phyloP scores from a whole-genome alignment of 2,329 filamentous ascomycete genomes.

The Aspergillus oerlinghausenensis region DNA sequence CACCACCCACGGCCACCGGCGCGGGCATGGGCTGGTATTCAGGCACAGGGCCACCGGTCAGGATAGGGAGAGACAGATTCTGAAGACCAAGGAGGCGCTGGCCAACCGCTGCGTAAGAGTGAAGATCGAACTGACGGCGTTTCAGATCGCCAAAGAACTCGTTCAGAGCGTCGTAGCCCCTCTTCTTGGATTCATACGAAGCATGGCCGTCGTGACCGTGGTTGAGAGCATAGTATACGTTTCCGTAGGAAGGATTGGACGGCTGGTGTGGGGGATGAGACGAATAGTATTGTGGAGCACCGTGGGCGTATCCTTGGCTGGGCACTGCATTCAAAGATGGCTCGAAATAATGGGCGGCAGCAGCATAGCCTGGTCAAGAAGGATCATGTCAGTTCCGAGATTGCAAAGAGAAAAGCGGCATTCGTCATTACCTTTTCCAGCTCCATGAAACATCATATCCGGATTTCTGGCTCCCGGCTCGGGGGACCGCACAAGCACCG shows the following conservation, averaged over 20 bases:
- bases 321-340: conserved; percentile 47
- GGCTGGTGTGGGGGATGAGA: conserved; percentile 52
- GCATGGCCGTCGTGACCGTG: conserved; percentile 60
- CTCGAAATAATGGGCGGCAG: conserved; percentile 53
- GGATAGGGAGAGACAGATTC: conserved; percentile 58
- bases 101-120: conserved; percentile 86
- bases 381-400: conserved; percentile 4
- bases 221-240: conserved; percentile 73
- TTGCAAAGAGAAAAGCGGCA: background rate
- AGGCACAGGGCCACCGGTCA: conserved; percentile 53
- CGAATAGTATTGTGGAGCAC: conserved; percentile 49
- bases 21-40: conserved; percentile 52
- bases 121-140: conserved; percentile 82
- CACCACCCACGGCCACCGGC: conserved; percentile 52
- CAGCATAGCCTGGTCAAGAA: conserved; percentile 25
- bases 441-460: conserved; percentile 36
- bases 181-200: conserved; percentile 70
- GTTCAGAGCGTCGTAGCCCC: conserved; percentile 80
- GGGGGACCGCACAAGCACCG: conserved; percentile 64
- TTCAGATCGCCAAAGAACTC: conserved; percentile 94
- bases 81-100: conserved; percentile 81
- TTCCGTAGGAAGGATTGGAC: conserved; percentile 58
- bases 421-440: conserved; percentile 28
- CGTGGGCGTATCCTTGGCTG: conserved; percentile 38
- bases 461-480: conserved; percentile 51